A percentile compares a stretch with the other conserved stretches of the same genome.
phyloP scores from a whole-genome alignment of 2,329 filamentous ascomycete genomes.

The Aspergillus persii region DNA sequence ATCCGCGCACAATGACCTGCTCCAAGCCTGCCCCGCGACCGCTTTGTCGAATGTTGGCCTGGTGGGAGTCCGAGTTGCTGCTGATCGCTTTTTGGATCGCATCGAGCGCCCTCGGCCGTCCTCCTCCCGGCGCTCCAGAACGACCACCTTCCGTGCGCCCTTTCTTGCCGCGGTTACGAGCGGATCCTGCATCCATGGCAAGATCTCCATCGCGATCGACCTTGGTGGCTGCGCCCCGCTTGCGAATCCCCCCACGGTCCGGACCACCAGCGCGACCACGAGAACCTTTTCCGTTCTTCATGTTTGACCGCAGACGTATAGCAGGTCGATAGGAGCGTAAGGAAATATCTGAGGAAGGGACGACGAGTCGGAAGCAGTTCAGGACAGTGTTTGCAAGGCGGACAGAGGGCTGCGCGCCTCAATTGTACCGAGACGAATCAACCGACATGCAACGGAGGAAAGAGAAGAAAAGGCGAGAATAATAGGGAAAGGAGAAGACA shows the following conservation, averaged over 20 bases:
- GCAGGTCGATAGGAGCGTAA: constrained; percentile 13
- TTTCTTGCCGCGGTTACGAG: constrained; percentile 35
- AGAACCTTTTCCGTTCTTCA: constrained; percentile 33
- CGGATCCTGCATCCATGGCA: constrained; percentile 53
- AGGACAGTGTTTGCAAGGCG: constrained; percentile 4
- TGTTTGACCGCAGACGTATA: constrained; percentile 10
- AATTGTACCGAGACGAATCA: constrained; percentile 12
- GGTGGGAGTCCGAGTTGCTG: constrained; percentile 32
- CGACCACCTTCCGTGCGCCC: constrained; percentile 32
- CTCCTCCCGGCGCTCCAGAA: constrained; percentile 19
- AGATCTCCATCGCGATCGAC: constrained; percentile 62
- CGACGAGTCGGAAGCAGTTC: not conserved
- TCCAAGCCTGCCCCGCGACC: constrained; percentile 28
- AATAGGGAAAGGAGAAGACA: constrained; percentile 1
- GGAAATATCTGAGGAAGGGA: not conserved
- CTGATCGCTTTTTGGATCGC: constrained; percentile 38
- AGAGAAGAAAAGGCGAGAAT: not conserved
- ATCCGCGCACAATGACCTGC: constrained; percentile 54
- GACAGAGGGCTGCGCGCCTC: constrained; percentile 30
- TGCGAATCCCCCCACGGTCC: constrained; percentile 52
- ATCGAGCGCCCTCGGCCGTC: constrained; percentile 33
- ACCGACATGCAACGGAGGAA: constrained; percentile 22
- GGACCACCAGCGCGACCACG: constrained; percentile 28
- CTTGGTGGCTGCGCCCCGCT: constrained; percentile 44
- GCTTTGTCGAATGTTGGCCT: constrained; percentile 41